Base-by-base conservation (phyloP, 2,329 filamentous ascomycete species). In the Scedosporium minutisporum region DNA sequence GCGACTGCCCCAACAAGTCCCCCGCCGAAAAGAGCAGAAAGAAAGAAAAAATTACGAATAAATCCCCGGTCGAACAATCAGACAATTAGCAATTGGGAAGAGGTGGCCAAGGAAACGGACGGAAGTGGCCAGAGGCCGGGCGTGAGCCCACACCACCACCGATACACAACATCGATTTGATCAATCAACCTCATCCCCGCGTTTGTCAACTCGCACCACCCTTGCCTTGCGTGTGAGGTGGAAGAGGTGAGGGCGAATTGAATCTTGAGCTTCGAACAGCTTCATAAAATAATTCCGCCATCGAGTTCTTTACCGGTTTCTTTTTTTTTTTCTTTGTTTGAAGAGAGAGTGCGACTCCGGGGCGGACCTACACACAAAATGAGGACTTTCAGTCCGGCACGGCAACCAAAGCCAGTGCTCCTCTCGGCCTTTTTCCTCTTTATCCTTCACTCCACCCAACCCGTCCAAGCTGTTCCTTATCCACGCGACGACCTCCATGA, bases 401-500 rank as follows among this genome's bases (percentile, higher is more conserved):
- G 23, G 16, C 60, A 12, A 48, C 21, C 9, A 16, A 58, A 16
- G 16, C 33, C 60, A 5, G 16, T 16, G 16, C n/a, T 63, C 57
- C 25, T 63, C 55, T 51, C 57, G 9, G 44, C 21, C n/a, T 18
- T 78, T 65, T 68, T 80, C 65, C 70, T 80, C 65, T 69, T 80
- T 66, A 69, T 73, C 27, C 70, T 70, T 64, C 70, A 66, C 68
- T 72, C 67, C 64, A 69, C 69, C 68, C 71, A 66, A 38, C 23
- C 51, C 21, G 65, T 68, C 65, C 67, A 70, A 59, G 82, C 82
- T 18, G 71, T 73, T 25, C 83, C 84, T 0, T 81, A 77, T 63
- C 81, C 81, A 51, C 77, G 75, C 68, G 79, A 83, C 66, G 74
- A 75, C 64, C 69, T 81, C 33, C 77, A 80, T 68, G 78, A 79